phyloP scores from a whole-genome alignment of 2,329 filamentous ascomycete species.

The Sporothrix humicola region DNA sequence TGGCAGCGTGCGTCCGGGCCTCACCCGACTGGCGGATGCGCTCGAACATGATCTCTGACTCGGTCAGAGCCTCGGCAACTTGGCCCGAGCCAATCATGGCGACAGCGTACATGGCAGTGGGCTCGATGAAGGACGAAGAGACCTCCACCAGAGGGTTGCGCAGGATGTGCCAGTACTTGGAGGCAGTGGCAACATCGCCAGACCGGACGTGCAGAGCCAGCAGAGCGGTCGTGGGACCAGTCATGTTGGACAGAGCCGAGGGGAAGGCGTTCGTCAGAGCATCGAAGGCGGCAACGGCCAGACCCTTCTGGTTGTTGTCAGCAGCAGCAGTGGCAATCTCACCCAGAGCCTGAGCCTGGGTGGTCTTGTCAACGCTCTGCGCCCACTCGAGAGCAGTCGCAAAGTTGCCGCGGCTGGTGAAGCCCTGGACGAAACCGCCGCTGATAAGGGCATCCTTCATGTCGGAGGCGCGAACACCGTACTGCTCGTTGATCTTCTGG shows the following conservation, averaged over 20 bases:
- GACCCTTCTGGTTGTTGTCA: constrained; percentile 73
- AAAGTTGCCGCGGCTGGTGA: constrained; percentile 72
- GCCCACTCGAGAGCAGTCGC: constrained; percentile 77
- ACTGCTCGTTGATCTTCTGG: constrained; percentile 72
- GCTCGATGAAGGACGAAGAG: constrained; percentile 75
- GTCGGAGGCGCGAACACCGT: constrained; percentile 61
- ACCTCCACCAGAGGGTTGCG: constrained; percentile 65
- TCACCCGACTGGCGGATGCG: constrained; percentile 71
- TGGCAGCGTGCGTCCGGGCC: constrained; percentile 53
- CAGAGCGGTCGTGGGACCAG: constrained; percentile 59
- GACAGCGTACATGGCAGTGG: constrained; percentile 87
- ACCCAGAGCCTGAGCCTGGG: constrained; percentile 68
- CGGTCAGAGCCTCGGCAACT: constrained; percentile 77
- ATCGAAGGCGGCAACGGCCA: constrained; percentile 71
- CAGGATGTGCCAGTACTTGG: constrained; percentile 80
- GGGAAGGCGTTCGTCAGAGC: constrained; percentile 59
- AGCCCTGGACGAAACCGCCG: constrained; percentile 78
- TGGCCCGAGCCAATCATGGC: constrained; percentile 86
- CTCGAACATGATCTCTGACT: constrained; percentile 85
- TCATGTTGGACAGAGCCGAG: constrained; percentile 61
- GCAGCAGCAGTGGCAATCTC: constrained; percentile 78
- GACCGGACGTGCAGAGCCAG: constrained; percentile 84
- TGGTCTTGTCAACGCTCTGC: constrained; percentile 63
- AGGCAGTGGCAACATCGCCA: constrained; percentile 77
- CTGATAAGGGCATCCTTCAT: constrained; percentile 75